Evolutionary conservation across 352 stramenopile genomes (phyloP).

Genomic region (Phytophthora macrochlamydospora): DNA sequence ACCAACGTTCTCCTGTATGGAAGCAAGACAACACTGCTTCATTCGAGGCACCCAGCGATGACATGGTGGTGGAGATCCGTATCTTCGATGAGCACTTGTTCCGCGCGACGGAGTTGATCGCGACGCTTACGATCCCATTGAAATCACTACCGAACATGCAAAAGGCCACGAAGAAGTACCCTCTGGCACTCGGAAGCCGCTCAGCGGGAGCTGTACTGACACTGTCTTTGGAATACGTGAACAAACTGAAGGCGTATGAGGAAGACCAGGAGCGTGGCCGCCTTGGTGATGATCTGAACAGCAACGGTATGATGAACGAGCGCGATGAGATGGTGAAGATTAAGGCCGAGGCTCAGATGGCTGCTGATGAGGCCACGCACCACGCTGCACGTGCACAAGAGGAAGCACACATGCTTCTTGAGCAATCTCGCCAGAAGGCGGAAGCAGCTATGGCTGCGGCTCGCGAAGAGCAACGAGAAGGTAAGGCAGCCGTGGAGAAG

Average conservation of each 20-base stretch:
- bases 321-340: constrained; percentile 87
- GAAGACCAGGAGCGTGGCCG: constrained; percentile 70
- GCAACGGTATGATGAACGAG: constrained; percentile 71
- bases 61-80: constrained; percentile 85
- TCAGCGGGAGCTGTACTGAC: constrained; percentile 80
- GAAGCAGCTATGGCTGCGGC: constrained; percentile 84
- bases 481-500: constrained; percentile 82
- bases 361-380: constrained; percentile 77
- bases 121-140: constrained; percentile 77
- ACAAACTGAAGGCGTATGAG: constrained; percentile 81
- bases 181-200: constrained; percentile 76
- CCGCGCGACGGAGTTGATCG: constrained; percentile 71
- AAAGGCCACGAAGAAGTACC: constrained; percentile 85
- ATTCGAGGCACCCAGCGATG: constrained; percentile 76
- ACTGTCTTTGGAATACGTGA: constrained; percentile 83
- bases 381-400: constrained; percentile 74
- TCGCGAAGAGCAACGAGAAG: constrained; percentile 78
- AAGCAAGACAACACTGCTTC: constrained; percentile 86
- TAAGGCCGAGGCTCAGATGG: constrained; percentile 81
- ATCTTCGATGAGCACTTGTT: constrained; percentile 87
- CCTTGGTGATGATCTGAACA: constrained; percentile 61
- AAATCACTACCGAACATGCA: constrained; percentile 87
- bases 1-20: constrained; percentile 85
- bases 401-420: constrained; percentile 73
- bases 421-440: constrained; percentile 80